phyloP scores from a whole-genome alignment of 495 filamentous ascomycete species.

The Podospora pseudocomata region DNA sequence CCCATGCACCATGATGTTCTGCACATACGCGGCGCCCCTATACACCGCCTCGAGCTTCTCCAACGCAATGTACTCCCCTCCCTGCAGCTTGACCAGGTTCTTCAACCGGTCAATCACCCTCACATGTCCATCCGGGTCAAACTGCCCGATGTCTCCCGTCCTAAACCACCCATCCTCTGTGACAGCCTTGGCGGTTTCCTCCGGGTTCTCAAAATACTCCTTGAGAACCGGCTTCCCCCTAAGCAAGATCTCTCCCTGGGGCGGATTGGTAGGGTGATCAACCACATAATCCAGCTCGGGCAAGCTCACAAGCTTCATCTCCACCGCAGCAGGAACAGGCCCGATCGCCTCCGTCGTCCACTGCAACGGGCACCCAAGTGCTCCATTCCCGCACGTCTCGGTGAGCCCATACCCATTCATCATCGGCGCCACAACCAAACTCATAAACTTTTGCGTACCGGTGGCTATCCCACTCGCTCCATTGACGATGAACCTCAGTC shows the following conservation, averaged over 20 bases:
- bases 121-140: constrained; percentile 76
- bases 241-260: constrained; percentile 81
- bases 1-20: constrained; percentile 61
- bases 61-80: constrained; percentile 64
- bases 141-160: constrained; percentile 77
- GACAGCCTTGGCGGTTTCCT: constrained; percentile 75
- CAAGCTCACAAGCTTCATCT: constrained; percentile 72
- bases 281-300: constrained; percentile 84
- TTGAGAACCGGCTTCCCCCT: constrained; percentile 65
- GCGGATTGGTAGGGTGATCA: constrained; percentile 59
- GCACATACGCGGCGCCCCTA: constrained; percentile 50
- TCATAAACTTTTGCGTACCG: constrained; percentile 71
- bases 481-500: constrained; percentile 66
- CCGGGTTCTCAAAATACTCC: constrained; percentile 77
- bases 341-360: constrained; percentile 72
- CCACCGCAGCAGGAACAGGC: constrained; percentile 56
- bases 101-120: constrained; percentile 87
- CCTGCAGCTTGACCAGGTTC: constrained; percentile 68
- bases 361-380: constrained; percentile 63
- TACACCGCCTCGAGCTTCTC: constrained; percentile 66
- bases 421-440: constrained; percentile 69
- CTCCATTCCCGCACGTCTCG: constrained; percentile 73
- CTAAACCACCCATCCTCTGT: constrained; percentile 88
- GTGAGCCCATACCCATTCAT: constrained; percentile 86
- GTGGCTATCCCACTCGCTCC: constrained; percentile 82